These are phyloP conservation scores for Linnemannia elongata DNA, from an alignment of 192 early-diverging fungal species.

Conservation along the genomic window DNA sequence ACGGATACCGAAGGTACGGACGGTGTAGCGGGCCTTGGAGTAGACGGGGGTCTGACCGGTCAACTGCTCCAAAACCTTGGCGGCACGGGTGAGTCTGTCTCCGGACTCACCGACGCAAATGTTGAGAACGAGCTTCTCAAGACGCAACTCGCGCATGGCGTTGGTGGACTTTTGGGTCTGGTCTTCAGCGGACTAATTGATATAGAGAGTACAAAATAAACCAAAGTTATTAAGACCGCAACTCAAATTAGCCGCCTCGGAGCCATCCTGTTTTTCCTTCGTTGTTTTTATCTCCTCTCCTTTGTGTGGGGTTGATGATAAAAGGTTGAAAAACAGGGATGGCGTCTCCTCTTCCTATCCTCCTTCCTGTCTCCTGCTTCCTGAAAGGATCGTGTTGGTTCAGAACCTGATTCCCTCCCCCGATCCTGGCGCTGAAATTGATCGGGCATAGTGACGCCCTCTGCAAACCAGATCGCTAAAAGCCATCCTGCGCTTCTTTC, in stretches of 20 bases:
- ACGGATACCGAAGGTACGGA: constrained; percentile 99
- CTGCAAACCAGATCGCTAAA: background rate
- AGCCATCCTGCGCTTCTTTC: background rate
- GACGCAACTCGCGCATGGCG: constrained; percentile 96
- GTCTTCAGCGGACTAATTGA: constrained; percentile 69
- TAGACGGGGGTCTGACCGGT: constrained; percentile 99
- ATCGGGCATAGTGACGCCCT: background rate
- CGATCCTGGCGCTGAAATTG: background rate
- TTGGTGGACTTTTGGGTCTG: constrained; percentile 82
- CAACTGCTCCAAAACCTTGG: constrained; percentile 99
- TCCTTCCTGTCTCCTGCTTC: background rate
- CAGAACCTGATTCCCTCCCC: background rate
- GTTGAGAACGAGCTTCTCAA: constrained; percentile 99
- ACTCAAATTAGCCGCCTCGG: constrained; percentile 50
- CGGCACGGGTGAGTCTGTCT: constrained; percentile 99
- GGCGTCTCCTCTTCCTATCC: background rate
- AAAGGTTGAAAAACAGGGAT: background rate
- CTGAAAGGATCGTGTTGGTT: no score
- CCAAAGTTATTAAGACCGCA: constrained; percentile 53
- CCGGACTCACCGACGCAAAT: constrained; percentile 99
- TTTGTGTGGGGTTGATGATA: background rate
- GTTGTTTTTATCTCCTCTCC: background rate
- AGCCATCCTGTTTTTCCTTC: constrained; percentile 24
- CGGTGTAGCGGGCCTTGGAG: constrained; percentile 99
- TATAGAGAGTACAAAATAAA: constrained; percentile 56